Evolutionary conservation across 768 basidiomycete genomes (phyloP).

Genomic region (Suillus sp.): DNA sequence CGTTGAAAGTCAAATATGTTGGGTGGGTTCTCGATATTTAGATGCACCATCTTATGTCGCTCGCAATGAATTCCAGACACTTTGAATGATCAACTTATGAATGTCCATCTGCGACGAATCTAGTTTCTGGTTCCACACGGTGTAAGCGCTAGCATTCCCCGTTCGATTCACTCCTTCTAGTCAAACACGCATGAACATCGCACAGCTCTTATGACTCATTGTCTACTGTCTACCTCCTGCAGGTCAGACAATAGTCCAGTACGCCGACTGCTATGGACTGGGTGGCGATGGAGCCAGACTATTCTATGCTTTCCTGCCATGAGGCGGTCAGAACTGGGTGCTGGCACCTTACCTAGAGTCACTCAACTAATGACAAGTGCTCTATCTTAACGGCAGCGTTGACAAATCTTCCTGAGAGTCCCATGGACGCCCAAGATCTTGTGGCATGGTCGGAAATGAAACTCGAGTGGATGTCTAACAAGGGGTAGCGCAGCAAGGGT

Average conservation of each 20-base stretch:
- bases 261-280: slow-evolving; percentile 24
- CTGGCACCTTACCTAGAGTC: slow-evolving; percentile 32
- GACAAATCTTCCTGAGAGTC: slow-evolving; percentile 32
- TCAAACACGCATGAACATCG: too few species aligned
- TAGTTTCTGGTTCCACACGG: too few species aligned
- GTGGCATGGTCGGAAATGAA: slow-evolving; percentile 31
- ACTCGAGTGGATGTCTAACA: slow-evolving; percentile 22
- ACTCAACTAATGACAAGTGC: slow-evolving; percentile 30
- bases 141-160: too few species aligned
- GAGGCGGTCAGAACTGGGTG: slow-evolving; percentile 17
- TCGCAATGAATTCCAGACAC: too few species aligned
- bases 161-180: too few species aligned
- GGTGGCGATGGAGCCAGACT: slow-evolving; percentile 39
- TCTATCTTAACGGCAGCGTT: slow-evolving; percentile 37
- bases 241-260: slow-evolving; percentile 32
- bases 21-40: too few species aligned
- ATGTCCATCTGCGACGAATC: too few species aligned
- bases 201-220: too few species aligned
- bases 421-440: slow-evolving; percentile 40
- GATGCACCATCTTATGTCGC: too few species aligned
- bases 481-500: slow-evolving; percentile 28
- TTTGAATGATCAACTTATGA: too few species aligned
- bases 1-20: neutral
- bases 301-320: slow-evolving; percentile 39
- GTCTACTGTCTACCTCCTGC: neutral